Conservation (phyloP, 768 basidiomycete species). For the Boletus fagicola region DNA sequence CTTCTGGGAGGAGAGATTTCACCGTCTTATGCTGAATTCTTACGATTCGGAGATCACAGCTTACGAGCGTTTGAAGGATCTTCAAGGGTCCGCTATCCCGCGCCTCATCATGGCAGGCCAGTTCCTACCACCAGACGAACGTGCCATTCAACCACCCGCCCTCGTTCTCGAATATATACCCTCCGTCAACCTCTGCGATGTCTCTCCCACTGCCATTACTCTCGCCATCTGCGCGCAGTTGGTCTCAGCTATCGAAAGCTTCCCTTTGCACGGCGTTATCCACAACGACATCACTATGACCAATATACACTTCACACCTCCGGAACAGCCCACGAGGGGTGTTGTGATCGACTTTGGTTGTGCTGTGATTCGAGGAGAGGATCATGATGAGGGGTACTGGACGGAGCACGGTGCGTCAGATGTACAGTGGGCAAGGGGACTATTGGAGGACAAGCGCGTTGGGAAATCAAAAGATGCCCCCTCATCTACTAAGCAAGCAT, state of each 20-base stretch:
- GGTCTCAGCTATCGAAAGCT: neutral
- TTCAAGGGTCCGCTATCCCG: constrained; percentile 4
- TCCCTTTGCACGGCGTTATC: neutral
- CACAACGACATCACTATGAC: constrained; percentile 2
- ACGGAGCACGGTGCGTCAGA: neutral
- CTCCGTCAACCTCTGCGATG: neutral
- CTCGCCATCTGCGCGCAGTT: neutral
- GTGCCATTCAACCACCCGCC: neutral
- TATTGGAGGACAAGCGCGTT: neutral
- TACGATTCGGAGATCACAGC: neutral
- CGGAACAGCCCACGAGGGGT: neutral
- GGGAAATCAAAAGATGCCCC: neutral
- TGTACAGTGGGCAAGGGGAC: neutral
- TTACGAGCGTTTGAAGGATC: neutral
- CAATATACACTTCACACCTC: constrained; percentile 1
- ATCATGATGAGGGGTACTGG: neutral
- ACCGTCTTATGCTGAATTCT: neutral
- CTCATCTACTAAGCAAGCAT: neutral
- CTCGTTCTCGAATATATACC: constrained; percentile 9
- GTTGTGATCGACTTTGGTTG: constrained; percentile 1
- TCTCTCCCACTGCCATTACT: neutral
- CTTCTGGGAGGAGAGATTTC: neutral
- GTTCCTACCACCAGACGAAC: constrained; percentile 1
- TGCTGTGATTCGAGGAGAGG: neutral
- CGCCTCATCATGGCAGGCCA: neutral